A percentile compares a stretch with the other conserved stretches of the same genome.
These are phyloP conservation scores for Psilocybe mexicana DNA, from an alignment of 1,284 basidiomycete genomes.

Conservation along the genomic window DNA sequence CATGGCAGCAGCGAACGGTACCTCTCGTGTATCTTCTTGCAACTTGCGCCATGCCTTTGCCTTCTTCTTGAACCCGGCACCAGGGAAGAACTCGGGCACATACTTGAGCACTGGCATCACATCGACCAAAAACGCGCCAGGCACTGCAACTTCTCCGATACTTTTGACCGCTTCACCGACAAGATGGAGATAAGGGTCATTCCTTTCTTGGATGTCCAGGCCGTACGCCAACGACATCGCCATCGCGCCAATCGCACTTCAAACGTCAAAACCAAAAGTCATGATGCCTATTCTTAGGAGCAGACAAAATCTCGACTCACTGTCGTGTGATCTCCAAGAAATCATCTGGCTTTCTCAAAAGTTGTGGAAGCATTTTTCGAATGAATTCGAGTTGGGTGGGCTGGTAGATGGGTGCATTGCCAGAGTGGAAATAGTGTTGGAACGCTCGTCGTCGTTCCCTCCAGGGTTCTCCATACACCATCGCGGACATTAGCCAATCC, in stretches of 20 bases:
- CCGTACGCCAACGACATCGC: slow-evolving; percentile 42
- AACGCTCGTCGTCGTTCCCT: slow-evolving; percentile 28
- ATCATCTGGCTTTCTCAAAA: slow-evolving; percentile 30
- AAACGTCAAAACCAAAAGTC: neutral
- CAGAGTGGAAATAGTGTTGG: slow-evolving; percentile 25
- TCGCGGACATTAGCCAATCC: slow-evolving; percentile 28
- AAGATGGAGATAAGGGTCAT: slow-evolving; percentile 41
- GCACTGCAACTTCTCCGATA: slow-evolving; percentile 37
- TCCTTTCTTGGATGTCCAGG: slow-evolving; percentile 33
- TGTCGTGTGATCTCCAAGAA: slow-evolving; percentile 31
- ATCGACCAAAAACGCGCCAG: slow-evolving; percentile 43
- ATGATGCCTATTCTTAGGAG: neutral
- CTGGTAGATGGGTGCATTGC: slow-evolving; percentile 24
- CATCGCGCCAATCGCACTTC: slow-evolving; percentile 33
- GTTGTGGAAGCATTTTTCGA: slow-evolving; percentile 30
- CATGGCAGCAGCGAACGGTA: slow-evolving; percentile 24
- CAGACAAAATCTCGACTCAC: slow-evolving; percentile 21
- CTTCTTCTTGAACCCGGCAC: slow-evolving; percentile 43
- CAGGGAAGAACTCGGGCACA: slow-evolving; percentile 53
- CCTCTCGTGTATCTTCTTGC: slow-evolving; percentile 23
- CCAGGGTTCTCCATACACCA: slow-evolving; percentile 31
- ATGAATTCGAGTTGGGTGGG: slow-evolving; percentile 23
- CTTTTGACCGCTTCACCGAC: slow-evolving; percentile 40
- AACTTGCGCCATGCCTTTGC: slow-evolving; percentile 36
- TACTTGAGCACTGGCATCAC: slow-evolving; percentile 39